Base-by-base conservation (phyloP, 495 filamentous ascomycete species). In the Penicillium ochrochloron region DNA sequence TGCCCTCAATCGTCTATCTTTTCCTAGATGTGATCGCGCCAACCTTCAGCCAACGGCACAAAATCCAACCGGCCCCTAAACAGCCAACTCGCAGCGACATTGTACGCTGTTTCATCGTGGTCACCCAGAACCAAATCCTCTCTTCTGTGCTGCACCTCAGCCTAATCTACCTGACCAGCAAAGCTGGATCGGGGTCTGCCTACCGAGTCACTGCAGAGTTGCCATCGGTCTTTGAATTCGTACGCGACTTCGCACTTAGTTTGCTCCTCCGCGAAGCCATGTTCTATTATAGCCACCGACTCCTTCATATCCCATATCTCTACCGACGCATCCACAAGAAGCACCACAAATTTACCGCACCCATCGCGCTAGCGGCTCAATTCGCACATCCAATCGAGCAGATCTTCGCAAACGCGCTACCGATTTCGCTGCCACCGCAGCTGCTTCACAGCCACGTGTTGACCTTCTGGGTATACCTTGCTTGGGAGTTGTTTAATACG, bases 341-440 rank as follows among this genome's bases (percentile, higher is more conserved):
- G 33, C 86, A 88, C 63, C 86, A 88, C 71, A 68, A 73, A 19
- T 88, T 87, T 72, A 86, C 82, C 0, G 83, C 86, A 0, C 86
- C 85, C 0, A 80, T 87, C n/a, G 82, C 84, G 0, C 70, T 88
- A 9, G 77, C 86, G 0, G 82, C 84, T 1, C 83, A 88, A 60
- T 88, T 84, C 56, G 82, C 85, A 0, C 85, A 87, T 63, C 86
- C 85, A 0, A 50, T 86, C 19, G 86, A 88, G 73, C 83, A 86
- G 60, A 62, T 88, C 7, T 55, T 87, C 19, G 82, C 84, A 15
- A 86, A 85, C 62, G 76, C 76, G 19, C 70, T 88, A 11, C 84
- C 86, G 2, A 77, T 88, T 5, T 76, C 80, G 3, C 62, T 86
- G 5, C 84, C 84, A 12, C 78, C 82, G n/a, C 61, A 83, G 70